Base-by-base conservation (phyloP, 148 eudicot species). In the Arbutus unedo region DNA sequence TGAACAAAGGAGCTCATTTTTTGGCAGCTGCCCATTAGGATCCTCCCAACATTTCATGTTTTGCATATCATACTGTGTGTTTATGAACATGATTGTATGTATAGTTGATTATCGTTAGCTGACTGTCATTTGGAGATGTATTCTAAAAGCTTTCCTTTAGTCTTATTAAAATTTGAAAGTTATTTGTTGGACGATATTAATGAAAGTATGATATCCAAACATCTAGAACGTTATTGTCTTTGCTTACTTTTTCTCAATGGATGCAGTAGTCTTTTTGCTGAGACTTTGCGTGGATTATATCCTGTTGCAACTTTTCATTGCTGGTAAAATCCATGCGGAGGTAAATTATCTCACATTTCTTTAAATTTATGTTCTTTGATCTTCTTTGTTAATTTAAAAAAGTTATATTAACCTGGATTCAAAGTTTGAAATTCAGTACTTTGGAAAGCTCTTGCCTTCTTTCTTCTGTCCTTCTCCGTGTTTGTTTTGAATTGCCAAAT, bases 251-350 rank as follows among this genome's bases (percentile, higher is more conserved):
- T 72, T n/a, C 77, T 81, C 31, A 56, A 48, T 84, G 83, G 68
- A 25, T 86, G 70, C 88, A 94, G 98, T 96, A 85, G 91, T 86
- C 95, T 94, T 76, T 96, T 96, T 57, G 98, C 98, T 76, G 98
- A 94, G 91, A 94, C 98, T 70, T 87, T 87, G 82, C 89, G 98
- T 51, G 98, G 98, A n/a, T 84, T 91, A 75, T 94, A 94, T 85
- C 98, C 98, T 13, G 86, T 88, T 79, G 98, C 93, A 79, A 91
- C 96, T 94, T 82, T 90, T 92, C 44, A 93, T 84, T 62, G 98
- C 93, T 80, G 93, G 92, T 62, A 93, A 90, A 89, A 94, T 93
- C 76, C 93, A 96, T 85, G 86, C 91, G 68, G 98, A 94, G 98
- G 98, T 93, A 81, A 62, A 49, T n/a, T 81, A 14, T 25, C 25